Conservation (phyloP, 2,329 filamentous ascomycete genomes). For the Tricladium varicosporioides region DNA sequence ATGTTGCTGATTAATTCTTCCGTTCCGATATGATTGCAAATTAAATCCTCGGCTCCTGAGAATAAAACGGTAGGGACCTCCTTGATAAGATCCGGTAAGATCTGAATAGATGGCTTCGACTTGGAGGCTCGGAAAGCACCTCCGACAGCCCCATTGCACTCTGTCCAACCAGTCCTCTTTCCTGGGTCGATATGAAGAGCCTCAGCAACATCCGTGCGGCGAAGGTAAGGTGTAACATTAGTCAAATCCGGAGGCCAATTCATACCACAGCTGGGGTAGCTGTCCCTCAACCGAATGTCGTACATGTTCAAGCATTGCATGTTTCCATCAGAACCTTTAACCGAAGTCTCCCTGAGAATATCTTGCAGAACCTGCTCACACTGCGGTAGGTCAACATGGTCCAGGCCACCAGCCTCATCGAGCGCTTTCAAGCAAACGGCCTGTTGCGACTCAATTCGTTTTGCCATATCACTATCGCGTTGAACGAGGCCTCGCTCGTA, state of each 20-base stretch:
- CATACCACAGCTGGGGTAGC: conserved; percentile 86
- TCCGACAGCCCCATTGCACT: conserved; percentile 81
- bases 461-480: conserved; percentile 61
- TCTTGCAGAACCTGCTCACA: conserved; percentile 78
- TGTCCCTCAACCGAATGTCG: conserved; percentile 82
- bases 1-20: conserved; percentile 88
- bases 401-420: conserved; percentile 54
- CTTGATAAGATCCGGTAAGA: conserved; percentile 76
- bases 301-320: conserved; percentile 89
- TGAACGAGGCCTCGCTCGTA: conserved; percentile 73
- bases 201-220: conserved; percentile 70
- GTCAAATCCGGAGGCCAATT: conserved; percentile 92
- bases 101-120: conserved; percentile 68
- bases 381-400: conserved; percentile 62
- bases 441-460: conserved; percentile 66
- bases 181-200: conserved; percentile 81
- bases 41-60: conserved; percentile 89
- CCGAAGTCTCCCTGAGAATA: conserved; percentile 65
- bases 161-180: conserved; percentile 85
- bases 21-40: conserved; percentile 96
- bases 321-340: conserved; percentile 49
- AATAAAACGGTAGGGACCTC: conserved; percentile 82
- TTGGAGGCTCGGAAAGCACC: conserved; percentile 66
- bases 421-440: conserved; percentile 63
- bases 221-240: conserved; percentile 78